Evolutionary conservation across 1,139 yeast species (phyloP), one percentile per base, ranked within the genome.

Genomic region (Magnusiomyces paraingens): DNA sequence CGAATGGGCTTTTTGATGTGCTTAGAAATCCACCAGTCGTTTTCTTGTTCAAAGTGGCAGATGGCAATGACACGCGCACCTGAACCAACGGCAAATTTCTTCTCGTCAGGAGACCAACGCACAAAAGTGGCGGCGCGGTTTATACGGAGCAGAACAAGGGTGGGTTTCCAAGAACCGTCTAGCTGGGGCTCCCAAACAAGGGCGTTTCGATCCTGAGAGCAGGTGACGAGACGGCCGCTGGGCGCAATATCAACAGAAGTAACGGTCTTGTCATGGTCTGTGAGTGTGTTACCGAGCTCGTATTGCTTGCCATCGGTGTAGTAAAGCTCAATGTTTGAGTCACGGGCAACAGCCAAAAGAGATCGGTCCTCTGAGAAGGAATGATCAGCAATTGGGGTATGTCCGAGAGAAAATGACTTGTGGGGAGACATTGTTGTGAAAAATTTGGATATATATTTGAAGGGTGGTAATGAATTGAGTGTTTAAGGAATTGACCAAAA

Each of bases 1-100:
- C 86, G 85, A 63, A 91, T 77, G 17, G 97, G 97, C 71, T 88
- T 89, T 76, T 90, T 90, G 72, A 94, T 70, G 73, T 93, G 99
- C 72, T 91, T 93, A 20, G 98, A 89, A 52, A 93, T 91, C 99
- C 99, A 94, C 99, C 99, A 94, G 69, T 94, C 96, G 70, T 93
- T 93, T 65, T 91, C 97, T 59, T 79, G 86, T 70, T 94, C 99
- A 70, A 87, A 93, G 73, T 91, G 93, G 73, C 99, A 94, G 51
- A 94, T 86, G 17, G 99, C 96, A 70, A 94, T 85, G 58, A 88
- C 84, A 55, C 98, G 77, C 54, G 96, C 98, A 54, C 96, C 88
- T 3, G 97, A 88, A 0, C 98, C 99, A 47, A 93, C 98, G 1
- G 99, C 99, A 71, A 94, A 93, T 74, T 94, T 94, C 66, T 74